Base-by-base conservation (phyloP, 352 stramenopile species). In the Globisporangium paroecandrum region DNA sequence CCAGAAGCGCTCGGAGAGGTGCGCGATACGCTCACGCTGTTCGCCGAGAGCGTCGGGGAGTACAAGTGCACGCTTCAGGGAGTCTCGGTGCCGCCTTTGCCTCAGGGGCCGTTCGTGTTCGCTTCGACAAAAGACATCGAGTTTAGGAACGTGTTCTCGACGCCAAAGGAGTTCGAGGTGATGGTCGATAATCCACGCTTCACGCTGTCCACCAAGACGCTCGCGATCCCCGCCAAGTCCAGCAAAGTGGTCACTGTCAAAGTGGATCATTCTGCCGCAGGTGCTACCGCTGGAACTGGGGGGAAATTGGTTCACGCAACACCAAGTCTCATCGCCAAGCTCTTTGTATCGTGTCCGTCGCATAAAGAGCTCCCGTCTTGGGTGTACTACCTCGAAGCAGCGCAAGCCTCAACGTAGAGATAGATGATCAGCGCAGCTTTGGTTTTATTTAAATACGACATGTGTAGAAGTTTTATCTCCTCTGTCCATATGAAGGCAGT, bases 81-180 rank as follows among this genome's bases (percentile, higher is more conserved):
- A 4, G 41, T 91, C 3, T 90, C 85, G 0, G 79, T 84, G 34
- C 79, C 92, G 2, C 86, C 91, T 1, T 62, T 93, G 3, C 93
- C 93, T 2, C 87, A 96, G 62, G 90, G 92, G 0, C 92, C 91
- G 5, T 95, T 95, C 68, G 70, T 90, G 22, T 83, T 93, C 55
- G 64, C 73, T n/a, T 66, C 75, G 6, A 76, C 70, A 1, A 82
- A 79, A 61, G 84, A 94, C 18, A 89, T 98, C 58, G 81, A 93
- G 57, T 97, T 98, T 77, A 89, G 90, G 55, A 98, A 98, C 69
- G 89, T 97, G 0, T 98, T 98, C 60, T 90, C 78, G 22, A 72
- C 75, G 5, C 55, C 79, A 1, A 76, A 71, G 12, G 85, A 96
- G 13, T 98, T 97, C 69, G 77, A 89, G 12, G 77, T 95, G 24